Evolutionary conservation across 2,329 filamentous ascomycete genomes (phyloP).

Genomic region (Truncatella angustata): DNA sequence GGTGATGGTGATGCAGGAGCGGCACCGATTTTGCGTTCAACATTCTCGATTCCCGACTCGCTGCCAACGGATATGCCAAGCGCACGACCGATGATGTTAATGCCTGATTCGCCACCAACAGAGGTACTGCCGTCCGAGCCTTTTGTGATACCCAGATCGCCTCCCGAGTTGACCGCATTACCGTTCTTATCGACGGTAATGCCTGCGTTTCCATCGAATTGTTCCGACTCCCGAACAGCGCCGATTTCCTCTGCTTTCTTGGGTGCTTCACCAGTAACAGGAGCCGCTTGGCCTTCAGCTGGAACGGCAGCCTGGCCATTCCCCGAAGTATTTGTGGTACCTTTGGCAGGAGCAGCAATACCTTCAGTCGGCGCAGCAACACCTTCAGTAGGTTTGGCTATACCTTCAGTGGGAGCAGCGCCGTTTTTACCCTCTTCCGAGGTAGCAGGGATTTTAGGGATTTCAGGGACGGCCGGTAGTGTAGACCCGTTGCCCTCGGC

Average conservation of each 20-base stretch:
- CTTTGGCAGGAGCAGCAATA: background rate
- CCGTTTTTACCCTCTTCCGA: too few relatives aligned
- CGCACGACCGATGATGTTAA: constrained; percentile 15
- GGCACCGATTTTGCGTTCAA: background rate
- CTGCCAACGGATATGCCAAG: constrained; percentile 20
- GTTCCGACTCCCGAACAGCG: constrained; percentile 15
- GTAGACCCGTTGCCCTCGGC: too few relatives aligned
- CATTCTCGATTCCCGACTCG: constrained; percentile 18
- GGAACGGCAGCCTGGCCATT: background rate
- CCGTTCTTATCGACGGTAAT: constrained; percentile 15
- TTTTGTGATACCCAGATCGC: constrained; percentile 19
- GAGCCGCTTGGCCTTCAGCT: background rate
- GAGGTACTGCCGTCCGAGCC: constrained; percentile 19
- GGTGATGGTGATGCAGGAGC: background rate
- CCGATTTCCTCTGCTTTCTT: constrained; percentile 10
- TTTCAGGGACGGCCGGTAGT: too few relatives aligned
- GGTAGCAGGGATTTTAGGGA: too few relatives aligned
- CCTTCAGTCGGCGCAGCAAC: too few relatives aligned
- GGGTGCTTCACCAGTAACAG: constrained; percentile 1
- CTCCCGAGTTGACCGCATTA: constrained; percentile 17
- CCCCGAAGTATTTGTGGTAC: background rate
- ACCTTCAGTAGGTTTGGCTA: background rate
- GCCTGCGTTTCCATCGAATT: constrained; percentile 18
- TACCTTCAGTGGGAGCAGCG: too few relatives aligned
- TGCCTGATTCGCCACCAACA: constrained; percentile 19